Conservation (phyloP, 805 yeast species). For the Schwanniomyces vanrijiae region DNA sequence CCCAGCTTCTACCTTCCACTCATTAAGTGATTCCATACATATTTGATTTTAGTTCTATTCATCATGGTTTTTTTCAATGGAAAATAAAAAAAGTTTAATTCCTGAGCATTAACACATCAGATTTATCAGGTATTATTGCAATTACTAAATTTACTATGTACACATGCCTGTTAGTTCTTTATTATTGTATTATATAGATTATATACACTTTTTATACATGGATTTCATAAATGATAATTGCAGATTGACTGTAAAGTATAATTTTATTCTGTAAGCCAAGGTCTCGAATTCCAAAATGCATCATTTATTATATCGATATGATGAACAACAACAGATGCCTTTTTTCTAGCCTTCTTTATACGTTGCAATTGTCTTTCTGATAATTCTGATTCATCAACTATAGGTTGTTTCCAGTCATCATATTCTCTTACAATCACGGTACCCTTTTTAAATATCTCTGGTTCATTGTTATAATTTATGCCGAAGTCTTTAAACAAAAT, state of each 20-base stretch:
- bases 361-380: conserved; percentile 51
- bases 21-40: conserved; percentile 33
- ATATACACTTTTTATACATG: not conserved
- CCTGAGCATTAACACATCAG: not conserved
- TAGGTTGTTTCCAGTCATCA: conserved; percentile 13
- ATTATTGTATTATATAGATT: not conserved
- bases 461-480: conserved; percentile 88
- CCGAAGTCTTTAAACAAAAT: conserved; percentile 74
- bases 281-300: conserved; percentile 57
- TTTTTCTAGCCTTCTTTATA: conserved; percentile 46
- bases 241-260: not conserved
- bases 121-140: not conserved
- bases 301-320: conserved; percentile 68
- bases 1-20: conserved; percentile 33
- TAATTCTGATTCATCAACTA: conserved; percentile 12
- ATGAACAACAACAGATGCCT: conserved; percentile 42
- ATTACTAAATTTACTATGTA: not conserved
- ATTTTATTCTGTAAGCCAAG: conserved; percentile 25
- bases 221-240: not conserved
- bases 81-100: not conserved
- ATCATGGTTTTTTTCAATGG: not conserved
- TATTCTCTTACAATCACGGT: conserved; percentile 57
- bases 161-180: not conserved
- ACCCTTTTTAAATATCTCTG: conserved; percentile 86
- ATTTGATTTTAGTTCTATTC: conserved; percentile 14